Conservation (phyloP, 2,329 filamentous ascomycete species). For the Talaromyces piceae region DNA sequence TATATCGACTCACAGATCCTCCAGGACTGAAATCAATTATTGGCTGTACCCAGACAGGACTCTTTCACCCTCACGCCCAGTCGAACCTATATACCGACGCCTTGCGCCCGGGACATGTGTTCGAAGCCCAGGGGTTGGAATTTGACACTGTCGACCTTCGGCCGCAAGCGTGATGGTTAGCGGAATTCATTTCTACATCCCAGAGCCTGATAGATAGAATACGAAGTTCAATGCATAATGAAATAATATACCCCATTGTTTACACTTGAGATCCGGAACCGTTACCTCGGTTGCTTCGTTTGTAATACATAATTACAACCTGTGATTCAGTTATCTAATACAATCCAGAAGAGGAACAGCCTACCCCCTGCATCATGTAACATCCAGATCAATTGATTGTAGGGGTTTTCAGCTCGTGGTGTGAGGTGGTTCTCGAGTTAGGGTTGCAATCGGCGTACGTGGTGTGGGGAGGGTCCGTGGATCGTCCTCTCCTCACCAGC, state of each 20-base stretch:
- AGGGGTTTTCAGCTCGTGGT: not conserved
- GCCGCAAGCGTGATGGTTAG: too few relatives aligned
- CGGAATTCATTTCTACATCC: too few relatives aligned
- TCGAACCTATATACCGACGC: slow-evolving; percentile 73
- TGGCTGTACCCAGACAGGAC: slow-evolving; percentile 64
- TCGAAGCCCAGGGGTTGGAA: slow-evolving; percentile 58
- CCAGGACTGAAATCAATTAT: slow-evolving; percentile 82
- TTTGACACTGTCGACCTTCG: slow-evolving; percentile 61
- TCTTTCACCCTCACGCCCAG: slow-evolving; percentile 73
- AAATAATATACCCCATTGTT: slow-evolving; percentile 1
- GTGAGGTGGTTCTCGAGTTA: not conserved
- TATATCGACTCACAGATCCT: slow-evolving; percentile 88
- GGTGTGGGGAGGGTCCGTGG: not conserved
- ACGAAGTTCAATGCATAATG: slow-evolving; percentile 4
- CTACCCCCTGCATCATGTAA: not conserved
- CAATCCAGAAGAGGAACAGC: not conserved
- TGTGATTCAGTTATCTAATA: not conserved
- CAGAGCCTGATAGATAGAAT: not conserved
- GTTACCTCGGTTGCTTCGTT: not conserved
- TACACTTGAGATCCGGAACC: not conserved
- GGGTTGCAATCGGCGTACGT: not conserved
- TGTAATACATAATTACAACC: not conserved
- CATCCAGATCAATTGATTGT: not conserved
- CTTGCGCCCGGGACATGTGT: slow-evolving; percentile 61
- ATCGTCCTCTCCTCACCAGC: not conserved